Evolutionary conservation across 805 yeast genomes (phyloP), one percentile per base, ranked within the genome.

Genomic region (Candida xyloterini): DNA sequence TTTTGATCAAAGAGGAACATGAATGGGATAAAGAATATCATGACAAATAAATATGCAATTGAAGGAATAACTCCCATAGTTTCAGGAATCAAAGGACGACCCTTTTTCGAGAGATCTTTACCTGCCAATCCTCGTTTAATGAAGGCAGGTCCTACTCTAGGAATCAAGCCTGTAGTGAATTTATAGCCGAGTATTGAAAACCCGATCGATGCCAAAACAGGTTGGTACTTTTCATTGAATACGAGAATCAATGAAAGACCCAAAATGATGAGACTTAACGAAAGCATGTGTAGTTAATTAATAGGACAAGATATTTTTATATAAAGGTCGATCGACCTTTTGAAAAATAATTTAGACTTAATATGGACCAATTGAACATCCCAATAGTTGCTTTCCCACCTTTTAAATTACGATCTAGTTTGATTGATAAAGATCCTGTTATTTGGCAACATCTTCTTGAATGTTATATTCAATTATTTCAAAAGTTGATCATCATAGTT

Each of bases 21-120:
- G 56, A 88, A 86, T 23, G 99, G 99, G 28, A 91, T 85, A 60
- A 87, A 82, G 47, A 84, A 72, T 53, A 88, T 76, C 86, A 93
- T 82, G 29, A 85, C 61, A 48, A 89, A 79, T 40, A 93, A 61
- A 58, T 90, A 89, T 0, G 89, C 80, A 4, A 84, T 71, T 0
- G 96, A 93, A 5, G 88, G 76, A 0, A 91, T 83, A 2, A 88
- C 82, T n/a, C 99, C 99, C 70, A 91, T 80, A 0, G 95, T 77
- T 65, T 93, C 99, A 1, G 99, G 93, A 8, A 88, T 72, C 2
- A 79, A 68, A 0, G 95, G 95, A 29, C 62, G 69, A n/a, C 77
- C 78, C n/a, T 59, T 61, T 59, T 93, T 93, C 30, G 89, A 81
- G 56, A 89, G 52, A 59, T 93, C 99, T 46, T 73, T 78, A 8